Base-by-base conservation (phyloP, 2,329 filamentous ascomycete species). In the Arthroderma uncinatum region DNA sequence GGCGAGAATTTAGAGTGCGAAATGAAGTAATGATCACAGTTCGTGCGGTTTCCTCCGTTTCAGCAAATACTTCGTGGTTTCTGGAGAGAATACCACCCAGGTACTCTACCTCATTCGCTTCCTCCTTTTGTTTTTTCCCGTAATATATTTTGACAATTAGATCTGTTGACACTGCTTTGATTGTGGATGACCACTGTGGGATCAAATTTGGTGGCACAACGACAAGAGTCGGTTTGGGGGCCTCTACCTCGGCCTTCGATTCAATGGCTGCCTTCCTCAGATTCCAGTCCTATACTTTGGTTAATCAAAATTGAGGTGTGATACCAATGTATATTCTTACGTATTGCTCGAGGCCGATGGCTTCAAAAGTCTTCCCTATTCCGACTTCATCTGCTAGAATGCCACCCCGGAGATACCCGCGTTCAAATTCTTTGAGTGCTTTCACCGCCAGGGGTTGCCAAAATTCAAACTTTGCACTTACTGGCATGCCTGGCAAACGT, bases 311-410 rank as follows among this genome's bases (percentile, higher is more conserved):
- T 3, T 30, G 12, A 48, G 44, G 8, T 21, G 4, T 30, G 30
- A 28, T n/a, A n/a, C 7, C 12, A 30, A 30, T 8, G 7, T 9
- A 14, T 10, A 19, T 19, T 19, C 44, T 28, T 16, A 48, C 44
- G 7, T 28, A 28, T 30, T 48, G 44, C n/a, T 48, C 44, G 5
- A 98, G 75, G 71, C 89, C 93, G 60, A 98, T 82, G 89, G 98
- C 97, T 68, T 98, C 92, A 55, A 98, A 97, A 0, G 93, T 98
- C 75, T 98, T 98, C 33, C 93, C 93, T 1, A 98, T 77, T 53
- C 93, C 93, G 92, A 98, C 98, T 71, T 97, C 79, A 66, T 98
- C 93, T 8, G 93, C 93, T 40, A 98, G 76, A 58, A 98, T 88
- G 4, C 93, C 93, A 44, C 93, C 93, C 2, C 42, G 16, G 23